Base-by-base conservation (phyloP, 305 asterid species). In the Rubia occidens region DNA sequence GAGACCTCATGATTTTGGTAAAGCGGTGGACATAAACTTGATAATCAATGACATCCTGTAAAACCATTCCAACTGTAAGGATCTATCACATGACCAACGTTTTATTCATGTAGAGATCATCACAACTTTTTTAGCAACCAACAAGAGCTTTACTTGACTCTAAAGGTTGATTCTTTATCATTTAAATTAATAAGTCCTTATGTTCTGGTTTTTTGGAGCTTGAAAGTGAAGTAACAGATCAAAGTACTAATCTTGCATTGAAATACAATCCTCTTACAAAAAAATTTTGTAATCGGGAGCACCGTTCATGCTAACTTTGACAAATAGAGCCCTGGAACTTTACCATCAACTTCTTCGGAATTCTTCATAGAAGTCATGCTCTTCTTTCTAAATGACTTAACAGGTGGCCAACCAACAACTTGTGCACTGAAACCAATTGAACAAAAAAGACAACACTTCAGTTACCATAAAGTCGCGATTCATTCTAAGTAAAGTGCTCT, bases 341-440 rank as follows among this genome's bases (percentile, higher is more conserved):
- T 87, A 68, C 87, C 87, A 35, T 82, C 90, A 61, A 83, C 86
- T 71, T 85, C 93, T 63, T 83, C 90, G 61, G 77, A 76, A 76
- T 64, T 78, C 79, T 85, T 87, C 11, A 85, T 72, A 5, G 88
- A 72, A 15, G 82, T 78, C 72, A 87, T 51, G 35, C 84, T 78
- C 67, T 76, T 87, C 75, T 85, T 87, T 81, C 87, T 78, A 67
- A 75, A 85, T 58, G 84, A 80, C 73, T 85, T 82, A 66, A 87
- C 85, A 15, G 91, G 95, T 35, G 89, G 95, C 95, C 91, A 87
- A 32, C 95, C 95, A 18, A 85, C 88, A 76, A 87, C 90, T 77
- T 87, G 95, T 66, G 91, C 87, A 85, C 95, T 87, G 84, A 15
- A 61, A 76, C 20, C 18, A 69, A 64, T 17, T 72, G 15, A 67